These are phyloP conservation scores for Musa itinerans DNA, from an alignment of 176 grass and related monocot species.

Conservation along the genomic window DNA sequence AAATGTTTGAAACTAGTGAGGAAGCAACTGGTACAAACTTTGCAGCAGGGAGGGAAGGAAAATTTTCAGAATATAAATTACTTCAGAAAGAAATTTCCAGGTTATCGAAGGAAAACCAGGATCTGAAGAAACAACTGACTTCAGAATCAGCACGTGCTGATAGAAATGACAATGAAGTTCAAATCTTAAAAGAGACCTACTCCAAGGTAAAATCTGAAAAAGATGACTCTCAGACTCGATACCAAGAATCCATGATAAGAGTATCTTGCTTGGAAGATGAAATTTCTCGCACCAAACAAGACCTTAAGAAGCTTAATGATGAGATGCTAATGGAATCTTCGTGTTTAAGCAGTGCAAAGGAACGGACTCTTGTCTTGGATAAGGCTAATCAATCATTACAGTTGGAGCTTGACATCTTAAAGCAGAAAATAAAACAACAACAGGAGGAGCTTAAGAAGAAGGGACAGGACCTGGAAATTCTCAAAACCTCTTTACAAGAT, in stretches of 20 bases:
- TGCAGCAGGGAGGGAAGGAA: neutral
- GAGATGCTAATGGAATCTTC: slow-evolving; percentile 58
- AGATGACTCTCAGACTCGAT: slow-evolving; percentile 50
- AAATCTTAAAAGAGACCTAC: slow-evolving; percentile 42
- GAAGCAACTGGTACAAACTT: neutral
- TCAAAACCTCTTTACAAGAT: slow-evolving; percentile 63
- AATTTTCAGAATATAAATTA: slow-evolving; percentile 42
- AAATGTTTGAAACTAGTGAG: neutral
- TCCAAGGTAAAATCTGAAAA: slow-evolving; percentile 54
- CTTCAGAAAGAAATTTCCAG: slow-evolving; percentile 81
- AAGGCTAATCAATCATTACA: slow-evolving; percentile 52
- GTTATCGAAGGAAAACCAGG: slow-evolving; percentile 75
- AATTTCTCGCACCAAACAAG: slow-evolving; percentile 67
- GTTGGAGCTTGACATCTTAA: slow-evolving; percentile 58
- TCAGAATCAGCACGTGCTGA: slow-evolving; percentile 48
- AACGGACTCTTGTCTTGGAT: slow-evolving; percentile 47
- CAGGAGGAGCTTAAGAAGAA: slow-evolving; percentile 41
- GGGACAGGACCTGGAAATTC: slow-evolving; percentile 55
- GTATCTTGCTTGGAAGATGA: slow-evolving; percentile 54
- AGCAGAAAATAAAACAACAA: slow-evolving; percentile 25
- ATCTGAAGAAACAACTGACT: slow-evolving; percentile 59
- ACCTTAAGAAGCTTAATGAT: slow-evolving; percentile 64
- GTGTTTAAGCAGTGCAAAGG: slow-evolving; percentile 46
- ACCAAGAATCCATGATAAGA: slow-evolving; percentile 52
- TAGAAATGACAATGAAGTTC: slow-evolving; percentile 48